phyloP scores from a whole-genome alignment of 2,329 filamentous ascomycete genomes.

The Fonsecaea erecta region DNA sequence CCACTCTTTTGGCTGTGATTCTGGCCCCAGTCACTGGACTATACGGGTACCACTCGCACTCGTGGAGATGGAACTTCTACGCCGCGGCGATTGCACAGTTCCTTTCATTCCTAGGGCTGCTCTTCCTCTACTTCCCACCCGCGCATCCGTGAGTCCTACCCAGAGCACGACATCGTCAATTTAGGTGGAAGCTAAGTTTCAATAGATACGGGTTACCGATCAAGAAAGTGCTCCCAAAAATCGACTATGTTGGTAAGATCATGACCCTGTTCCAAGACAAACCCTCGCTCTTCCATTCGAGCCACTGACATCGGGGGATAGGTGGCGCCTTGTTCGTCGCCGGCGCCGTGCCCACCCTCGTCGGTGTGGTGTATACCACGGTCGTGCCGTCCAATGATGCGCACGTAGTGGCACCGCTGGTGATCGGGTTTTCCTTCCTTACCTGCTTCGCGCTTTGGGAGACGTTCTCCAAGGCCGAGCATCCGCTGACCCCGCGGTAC shows the following conservation, averaged over 20 bases:
- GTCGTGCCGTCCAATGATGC: slow-evolving; percentile 44
- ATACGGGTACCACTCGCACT: slow-evolving; percentile 43
- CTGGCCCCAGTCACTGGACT: slow-evolving; percentile 53
- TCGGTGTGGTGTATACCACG: slow-evolving; percentile 49
- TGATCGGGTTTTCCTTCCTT: slow-evolving; percentile 45
- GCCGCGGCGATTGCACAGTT: slow-evolving; percentile 50
- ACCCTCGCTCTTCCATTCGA: slow-evolving; percentile 43
- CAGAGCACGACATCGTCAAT: not conserved
- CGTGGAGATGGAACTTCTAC: slow-evolving; percentile 56
- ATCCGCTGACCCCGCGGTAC: slow-evolving; percentile 50
- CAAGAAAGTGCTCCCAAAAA: slow-evolving; percentile 43
- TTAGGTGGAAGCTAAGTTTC: not conserved
- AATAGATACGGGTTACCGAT: slow-evolving; percentile 42
- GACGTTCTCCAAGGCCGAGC: slow-evolving; percentile 45
- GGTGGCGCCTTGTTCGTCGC: slow-evolving; percentile 43
- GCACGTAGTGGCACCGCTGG: slow-evolving; percentile 47
- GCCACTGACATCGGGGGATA: not conserved
- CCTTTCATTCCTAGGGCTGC: slow-evolving; percentile 52
- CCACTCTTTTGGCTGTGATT: slow-evolving; percentile 53
- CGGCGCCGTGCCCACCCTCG: slow-evolving; percentile 45
- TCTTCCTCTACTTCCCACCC: slow-evolving; percentile 49
- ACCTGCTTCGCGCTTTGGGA: slow-evolving; percentile 49
- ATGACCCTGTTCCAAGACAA: slow-evolving; percentile 13
- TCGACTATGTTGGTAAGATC: slow-evolving; percentile 46
- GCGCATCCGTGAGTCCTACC: slow-evolving; percentile 41